Conservation (phyloP, 257 asterid species). For the Nicotiana tabacum region DNA sequence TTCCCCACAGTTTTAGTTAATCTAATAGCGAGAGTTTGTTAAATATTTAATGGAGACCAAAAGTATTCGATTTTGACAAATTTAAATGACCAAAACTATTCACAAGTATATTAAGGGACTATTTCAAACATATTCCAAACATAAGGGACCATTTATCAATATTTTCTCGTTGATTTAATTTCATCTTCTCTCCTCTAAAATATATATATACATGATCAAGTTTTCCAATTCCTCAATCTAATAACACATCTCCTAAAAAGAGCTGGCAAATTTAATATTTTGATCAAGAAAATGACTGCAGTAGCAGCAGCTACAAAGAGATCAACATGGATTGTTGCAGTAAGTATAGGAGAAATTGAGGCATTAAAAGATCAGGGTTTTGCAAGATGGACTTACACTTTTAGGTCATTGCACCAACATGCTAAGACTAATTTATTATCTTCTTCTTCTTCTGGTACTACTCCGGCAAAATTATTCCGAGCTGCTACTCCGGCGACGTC, state of each 20-base stretch:
- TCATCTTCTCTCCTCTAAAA: too few species aligned
- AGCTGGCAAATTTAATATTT: too few species aligned
- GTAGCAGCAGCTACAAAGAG: neutral
- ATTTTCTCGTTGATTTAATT: too few species aligned
- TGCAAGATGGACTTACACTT: conserved; percentile 20
- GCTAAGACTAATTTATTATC: conserved; percentile 15
- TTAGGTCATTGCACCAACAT: conserved; percentile 13
- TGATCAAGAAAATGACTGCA: neutral
- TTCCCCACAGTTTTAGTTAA: too few species aligned
- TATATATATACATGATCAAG: neutral
- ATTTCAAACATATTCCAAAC: too few species aligned
- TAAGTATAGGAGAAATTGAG: conserved; percentile 16
- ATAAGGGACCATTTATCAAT: neutral
- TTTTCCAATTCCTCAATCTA: neutral
- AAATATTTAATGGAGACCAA: neutral
- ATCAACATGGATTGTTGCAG: conserved; percentile 20
- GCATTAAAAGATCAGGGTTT: conserved; percentile 24
- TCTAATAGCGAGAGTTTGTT: too few species aligned
- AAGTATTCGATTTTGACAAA: too few species aligned
- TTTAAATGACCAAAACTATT: too few species aligned
- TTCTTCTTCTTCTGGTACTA: neutral
- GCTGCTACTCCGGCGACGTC: neutral
- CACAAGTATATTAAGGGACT: neutral
- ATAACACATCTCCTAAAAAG: neutral
- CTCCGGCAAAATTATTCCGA: neutral